Evolutionary conservation across 75 land plant species (phyloP).

Genomic region (Pinus albicaulis): DNA sequence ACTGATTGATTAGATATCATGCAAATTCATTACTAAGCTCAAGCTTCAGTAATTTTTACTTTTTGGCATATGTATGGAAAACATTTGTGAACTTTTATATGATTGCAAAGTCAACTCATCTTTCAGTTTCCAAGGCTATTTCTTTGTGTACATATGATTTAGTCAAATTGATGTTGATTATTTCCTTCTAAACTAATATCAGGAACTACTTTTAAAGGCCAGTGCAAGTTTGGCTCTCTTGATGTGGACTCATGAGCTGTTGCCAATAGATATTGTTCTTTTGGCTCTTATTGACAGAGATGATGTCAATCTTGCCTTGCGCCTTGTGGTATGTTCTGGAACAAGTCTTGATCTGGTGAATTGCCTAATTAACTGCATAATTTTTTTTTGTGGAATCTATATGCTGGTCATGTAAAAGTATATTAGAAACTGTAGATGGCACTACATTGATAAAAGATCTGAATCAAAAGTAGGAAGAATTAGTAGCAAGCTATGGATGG

Average conservation of each 20-base stretch:
- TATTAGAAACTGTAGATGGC: too few species aligned
- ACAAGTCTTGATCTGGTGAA: too few species aligned
- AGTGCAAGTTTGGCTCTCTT: constrained; percentile 70
- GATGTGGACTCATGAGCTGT: constrained; percentile 88
- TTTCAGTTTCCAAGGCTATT: not conserved
- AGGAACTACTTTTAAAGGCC: constrained; percentile 80
- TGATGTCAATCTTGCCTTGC: constrained; percentile 93
- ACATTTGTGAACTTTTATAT: not conserved
- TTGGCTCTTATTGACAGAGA: constrained; percentile 95
- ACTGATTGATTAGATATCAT: too few species aligned
- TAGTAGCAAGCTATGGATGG: too few species aligned
- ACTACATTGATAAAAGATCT: too few species aligned
- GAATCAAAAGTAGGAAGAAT: too few species aligned
- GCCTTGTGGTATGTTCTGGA: constrained; percentile 71
- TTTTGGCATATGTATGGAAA: not conserved
- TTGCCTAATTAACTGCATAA: too few species aligned
- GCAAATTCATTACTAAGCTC: too few species aligned
- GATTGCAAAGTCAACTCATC: not conserved
- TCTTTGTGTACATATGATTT: not conserved
- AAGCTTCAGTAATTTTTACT: too few species aligned
- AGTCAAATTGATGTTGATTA: not conserved
- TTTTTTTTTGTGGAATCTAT: too few species aligned
- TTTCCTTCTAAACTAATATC: constrained; percentile 13
- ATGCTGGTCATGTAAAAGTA: too few species aligned
- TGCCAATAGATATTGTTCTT: constrained; percentile 92